phyloP scores from a whole-genome alignment of 257 asterid genomes.

The Salvia splendens region DNA sequence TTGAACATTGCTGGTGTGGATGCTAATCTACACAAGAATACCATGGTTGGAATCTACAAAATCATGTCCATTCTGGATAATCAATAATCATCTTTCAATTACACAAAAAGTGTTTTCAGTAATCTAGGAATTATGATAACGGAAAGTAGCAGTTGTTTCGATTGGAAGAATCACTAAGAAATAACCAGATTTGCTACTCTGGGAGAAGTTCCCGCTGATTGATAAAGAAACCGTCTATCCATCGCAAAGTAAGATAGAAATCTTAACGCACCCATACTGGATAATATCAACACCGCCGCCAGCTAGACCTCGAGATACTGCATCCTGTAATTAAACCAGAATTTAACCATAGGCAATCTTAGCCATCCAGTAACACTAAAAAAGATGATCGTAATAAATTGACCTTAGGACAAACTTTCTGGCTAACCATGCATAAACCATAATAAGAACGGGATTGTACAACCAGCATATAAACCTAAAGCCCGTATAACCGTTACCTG shows the following conservation, averaged over 20 bases:
- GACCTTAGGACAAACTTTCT: conserved; percentile 1
- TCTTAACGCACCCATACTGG: conserved; percentile 77
- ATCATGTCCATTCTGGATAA: conserved; percentile 8
- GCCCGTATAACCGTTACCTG: conserved; percentile 53
- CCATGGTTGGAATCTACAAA: conserved; percentile 18
- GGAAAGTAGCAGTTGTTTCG: conserved; percentile 7
- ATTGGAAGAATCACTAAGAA: neutral
- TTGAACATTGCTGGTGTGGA: conserved; percentile 99
- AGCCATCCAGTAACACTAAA: conserved; percentile 2
- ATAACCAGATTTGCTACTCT: neutral
- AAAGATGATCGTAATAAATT: neutral
- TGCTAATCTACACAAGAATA: conserved; percentile 66
- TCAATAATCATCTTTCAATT: neutral
- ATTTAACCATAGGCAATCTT: conserved; percentile 21
- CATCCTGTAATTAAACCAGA: conserved; percentile 64
- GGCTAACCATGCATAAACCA: conserved; percentile 24
- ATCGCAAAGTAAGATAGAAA: conserved; percentile 25
- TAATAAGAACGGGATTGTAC: conserved; percentile 13
- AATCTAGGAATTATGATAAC: neutral
- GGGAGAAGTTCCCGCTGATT: neutral
- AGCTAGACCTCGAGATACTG: conserved; percentile 86
- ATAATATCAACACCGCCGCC: conserved; percentile 80
- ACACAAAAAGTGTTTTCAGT: conserved; percentile 5
- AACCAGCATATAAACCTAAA: conserved; percentile 12
- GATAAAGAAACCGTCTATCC: conserved; percentile 4